Base-by-base conservation (phyloP, 192 early-diverging fungal species). In the Podila minutissima region DNA sequence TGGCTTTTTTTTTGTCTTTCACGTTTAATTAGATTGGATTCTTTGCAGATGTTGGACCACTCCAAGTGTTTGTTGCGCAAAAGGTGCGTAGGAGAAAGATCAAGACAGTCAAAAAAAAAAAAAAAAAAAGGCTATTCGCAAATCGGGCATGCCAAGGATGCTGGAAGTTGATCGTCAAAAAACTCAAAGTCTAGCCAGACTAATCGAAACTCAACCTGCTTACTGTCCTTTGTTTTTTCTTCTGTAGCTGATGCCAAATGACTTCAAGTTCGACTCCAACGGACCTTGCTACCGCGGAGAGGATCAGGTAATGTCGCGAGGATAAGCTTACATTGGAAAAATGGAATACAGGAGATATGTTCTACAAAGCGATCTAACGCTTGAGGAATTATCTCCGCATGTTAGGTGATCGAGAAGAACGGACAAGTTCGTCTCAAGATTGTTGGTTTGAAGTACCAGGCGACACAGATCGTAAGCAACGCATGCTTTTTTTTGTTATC, bases 41-140 rank as follows among this genome's bases (percentile, higher is more conserved):
- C 76, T 97, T 96, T 84, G 94, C 93, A 3, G 96, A 97, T 62
- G 93, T 97, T 19, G 98, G 98, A 8, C 98, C 98, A 0, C 83
- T 98, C 2, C 89, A 94, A 77, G 93, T 96, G 11, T 98, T 98
- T 87, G 94, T 98, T 4, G 93, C 97, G 24, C 88, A 83, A 37
- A 90, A 93, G 66, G 93, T 95, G 85, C 74, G 81, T 75, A 46
- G 41, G 29, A 64, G 5, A 49, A 72, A 77, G 32, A 31, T 46
- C 48, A 8, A 1, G n/a, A 55, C 1, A 24, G 53, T 24, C 19
- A 17, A n/a, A 51, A 51, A 20, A 51, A 13, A n/a, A 51, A 4
- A 51, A 29, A 29, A 22, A 8, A 24, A 19, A 53, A 53, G 22
- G 22, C 17, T 22, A 24, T 22, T 24, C 20, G 51, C 49, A 10